phyloP scores from a whole-genome alignment of 2,329 filamentous ascomycete species.

The Colletotrichum karsti region DNA sequence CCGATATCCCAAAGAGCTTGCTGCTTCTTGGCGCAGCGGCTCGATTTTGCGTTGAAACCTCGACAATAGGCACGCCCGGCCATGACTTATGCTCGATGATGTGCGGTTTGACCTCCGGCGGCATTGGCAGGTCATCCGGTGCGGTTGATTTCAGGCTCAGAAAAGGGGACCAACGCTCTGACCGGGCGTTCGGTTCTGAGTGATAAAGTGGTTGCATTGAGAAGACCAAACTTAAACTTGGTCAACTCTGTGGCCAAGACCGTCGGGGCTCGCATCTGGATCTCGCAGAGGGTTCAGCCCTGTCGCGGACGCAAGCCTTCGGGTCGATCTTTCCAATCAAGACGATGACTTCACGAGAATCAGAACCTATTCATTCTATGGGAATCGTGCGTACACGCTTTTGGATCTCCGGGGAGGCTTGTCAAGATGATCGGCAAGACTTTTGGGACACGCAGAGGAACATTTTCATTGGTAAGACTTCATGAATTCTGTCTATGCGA shows the following conservation, averaged over 20 bases:
- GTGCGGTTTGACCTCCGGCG: not conserved
- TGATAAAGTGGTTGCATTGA: not conserved
- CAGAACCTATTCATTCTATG: not conserved
- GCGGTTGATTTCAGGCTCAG: not conserved
- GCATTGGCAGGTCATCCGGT: not conserved
- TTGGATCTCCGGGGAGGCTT: not conserved
- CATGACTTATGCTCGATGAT: not conserved
- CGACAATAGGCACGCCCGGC: not conserved
- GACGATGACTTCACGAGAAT: not conserved
- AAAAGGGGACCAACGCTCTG: conserved; percentile 16
- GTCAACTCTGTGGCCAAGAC: not conserved
- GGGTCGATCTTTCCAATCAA: not conserved
- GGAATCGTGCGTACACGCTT: not conserved
- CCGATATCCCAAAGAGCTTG: not conserved
- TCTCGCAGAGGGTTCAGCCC: not conserved
- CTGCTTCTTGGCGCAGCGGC: not conserved
- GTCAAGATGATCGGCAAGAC: not conserved
- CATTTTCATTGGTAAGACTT: not conserved
- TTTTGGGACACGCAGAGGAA: not conserved
- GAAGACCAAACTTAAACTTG: not conserved
- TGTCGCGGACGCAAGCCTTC: not conserved
- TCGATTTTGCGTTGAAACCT: not conserved
- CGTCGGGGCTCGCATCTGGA: not conserved
- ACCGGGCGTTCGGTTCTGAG: conserved; percentile 13
- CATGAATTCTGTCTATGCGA: not conserved